phyloP scores from a whole-genome alignment of 306 rosid genomes.

The Leucaena leucocephala region DNA sequence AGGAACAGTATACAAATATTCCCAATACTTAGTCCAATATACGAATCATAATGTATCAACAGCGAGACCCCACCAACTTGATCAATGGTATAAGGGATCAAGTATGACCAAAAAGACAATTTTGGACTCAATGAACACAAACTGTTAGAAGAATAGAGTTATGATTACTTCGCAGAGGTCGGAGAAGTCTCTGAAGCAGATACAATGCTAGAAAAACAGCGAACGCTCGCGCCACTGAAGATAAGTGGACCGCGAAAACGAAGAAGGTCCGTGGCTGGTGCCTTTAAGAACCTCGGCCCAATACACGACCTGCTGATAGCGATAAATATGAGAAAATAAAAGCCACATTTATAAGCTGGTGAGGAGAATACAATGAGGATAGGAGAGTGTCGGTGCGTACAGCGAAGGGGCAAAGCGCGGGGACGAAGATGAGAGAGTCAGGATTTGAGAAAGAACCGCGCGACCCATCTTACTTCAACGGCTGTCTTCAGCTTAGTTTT shows the following conservation, averaged over 20 bases:
- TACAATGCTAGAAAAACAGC: slow-evolving; percentile 50
- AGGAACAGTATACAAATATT: not conserved
- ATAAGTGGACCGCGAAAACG: slow-evolving; percentile 37
- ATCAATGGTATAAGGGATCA: not conserved
- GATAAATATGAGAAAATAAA: slow-evolving; percentile 26
- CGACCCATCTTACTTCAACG: slow-evolving; percentile 51
- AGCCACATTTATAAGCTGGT: not conserved
- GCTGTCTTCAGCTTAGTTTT: not conserved
- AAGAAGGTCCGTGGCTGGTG: slow-evolving; percentile 30
- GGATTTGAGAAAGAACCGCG: slow-evolving; percentile 51
- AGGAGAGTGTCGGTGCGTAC: slow-evolving; percentile 36
- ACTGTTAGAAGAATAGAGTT: not conserved
- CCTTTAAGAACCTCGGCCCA: slow-evolving; percentile 30
- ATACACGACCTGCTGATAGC: slow-evolving; percentile 49
- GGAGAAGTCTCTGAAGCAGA: slow-evolving; percentile 53
- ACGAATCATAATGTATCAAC: not conserved
- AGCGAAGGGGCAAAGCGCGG: slow-evolving; percentile 47
- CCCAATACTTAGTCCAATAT: not conserved
- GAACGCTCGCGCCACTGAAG: slow-evolving; percentile 30
- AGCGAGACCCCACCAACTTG: not conserved
- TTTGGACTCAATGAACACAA: not conserved
- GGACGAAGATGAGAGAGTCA: slow-evolving; percentile 48
- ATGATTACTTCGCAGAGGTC: slow-evolving; percentile 59
- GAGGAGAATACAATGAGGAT: not conserved
- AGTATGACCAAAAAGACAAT: not conserved